Conservation (phyloP, 441 rosid species). For the Jatropha multifida region DNA sequence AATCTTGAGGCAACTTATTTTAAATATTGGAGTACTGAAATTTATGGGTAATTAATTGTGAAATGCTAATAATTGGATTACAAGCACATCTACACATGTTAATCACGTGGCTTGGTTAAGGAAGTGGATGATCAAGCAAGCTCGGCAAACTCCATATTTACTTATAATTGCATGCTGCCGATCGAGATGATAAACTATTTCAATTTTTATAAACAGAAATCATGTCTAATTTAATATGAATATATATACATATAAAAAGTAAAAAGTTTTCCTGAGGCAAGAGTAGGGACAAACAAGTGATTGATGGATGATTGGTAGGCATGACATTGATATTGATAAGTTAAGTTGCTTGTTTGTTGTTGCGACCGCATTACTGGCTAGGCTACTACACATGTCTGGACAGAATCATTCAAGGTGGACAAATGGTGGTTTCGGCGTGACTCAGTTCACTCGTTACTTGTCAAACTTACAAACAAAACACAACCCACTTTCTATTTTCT, state of each 20-base stretch:
- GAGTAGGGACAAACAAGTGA: background rate
- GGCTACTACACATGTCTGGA: background rate
- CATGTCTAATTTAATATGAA: too few relatives aligned
- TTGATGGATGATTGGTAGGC: background rate
- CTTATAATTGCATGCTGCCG: too few relatives aligned
- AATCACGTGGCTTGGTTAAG: slow-evolving; percentile 10
- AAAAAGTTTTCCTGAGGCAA: too few relatives aligned
- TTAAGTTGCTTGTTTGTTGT: background rate
- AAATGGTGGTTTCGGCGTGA: background rate
- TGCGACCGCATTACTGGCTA: background rate
- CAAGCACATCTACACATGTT: background rate
- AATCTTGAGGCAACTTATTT: background rate
- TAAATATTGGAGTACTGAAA: background rate
- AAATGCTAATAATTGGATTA: slow-evolving; percentile 6
- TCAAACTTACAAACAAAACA: too few relatives aligned
- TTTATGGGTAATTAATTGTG: background rate
- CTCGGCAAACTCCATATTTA: background rate
- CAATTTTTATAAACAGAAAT: too few relatives aligned
- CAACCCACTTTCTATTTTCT: too few relatives aligned
- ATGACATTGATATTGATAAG: background rate
- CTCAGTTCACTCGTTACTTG: background rate
- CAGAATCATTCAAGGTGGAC: background rate
- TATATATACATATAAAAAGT: too few relatives aligned
- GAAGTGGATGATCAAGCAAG: background rate
- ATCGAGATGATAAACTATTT: too few relatives aligned